A percentile compares a stretch with the other conserved stretches of the same genome.
phyloP scores from a whole-genome alignment of 257 asterid genomes.

The Petunia axillaris region DNA sequence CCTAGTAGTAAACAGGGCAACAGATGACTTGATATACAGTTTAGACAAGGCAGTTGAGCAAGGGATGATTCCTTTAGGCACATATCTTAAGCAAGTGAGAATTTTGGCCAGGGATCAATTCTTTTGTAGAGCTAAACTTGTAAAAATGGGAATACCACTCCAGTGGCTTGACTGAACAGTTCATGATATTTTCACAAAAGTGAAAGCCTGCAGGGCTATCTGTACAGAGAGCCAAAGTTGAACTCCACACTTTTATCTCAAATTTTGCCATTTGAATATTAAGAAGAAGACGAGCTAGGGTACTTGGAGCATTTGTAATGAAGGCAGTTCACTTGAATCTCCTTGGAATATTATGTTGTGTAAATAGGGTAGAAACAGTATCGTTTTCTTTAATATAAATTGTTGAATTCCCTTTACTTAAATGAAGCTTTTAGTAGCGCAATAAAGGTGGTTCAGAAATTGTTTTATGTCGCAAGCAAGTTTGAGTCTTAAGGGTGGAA shows the following conservation, averaged over 20 bases:
- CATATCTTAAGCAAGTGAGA: constrained; percentile 56
- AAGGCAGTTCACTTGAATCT: background rate
- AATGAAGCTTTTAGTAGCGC: background rate
- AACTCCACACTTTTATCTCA: too few relatives aligned
- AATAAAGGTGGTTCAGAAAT: background rate
- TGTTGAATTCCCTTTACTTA: background rate
- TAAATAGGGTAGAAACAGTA: background rate
- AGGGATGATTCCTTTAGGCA: constrained; percentile 39
- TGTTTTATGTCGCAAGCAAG: background rate
- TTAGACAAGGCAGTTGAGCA: constrained; percentile 46
- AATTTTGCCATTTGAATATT: background rate
- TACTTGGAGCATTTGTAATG: background rate
- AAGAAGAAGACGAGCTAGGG: background rate
- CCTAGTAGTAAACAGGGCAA: constrained; percentile 45
- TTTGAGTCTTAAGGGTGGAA: background rate
- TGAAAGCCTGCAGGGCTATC: too few relatives aligned
- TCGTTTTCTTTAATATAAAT: background rate
- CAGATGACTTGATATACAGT: constrained; percentile 52
- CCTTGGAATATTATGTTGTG: background rate
- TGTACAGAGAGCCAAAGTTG: too few relatives aligned
- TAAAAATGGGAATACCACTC: constrained; percentile 23
- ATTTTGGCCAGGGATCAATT: constrained; percentile 59
- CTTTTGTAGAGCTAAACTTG: constrained; percentile 33
- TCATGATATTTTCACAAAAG: too few relatives aligned
- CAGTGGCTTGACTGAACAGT: background rate